Evolutionary conservation across 2,329 filamentous ascomycete species (phyloP).

Genomic region (Cladosporium sp.): DNA sequence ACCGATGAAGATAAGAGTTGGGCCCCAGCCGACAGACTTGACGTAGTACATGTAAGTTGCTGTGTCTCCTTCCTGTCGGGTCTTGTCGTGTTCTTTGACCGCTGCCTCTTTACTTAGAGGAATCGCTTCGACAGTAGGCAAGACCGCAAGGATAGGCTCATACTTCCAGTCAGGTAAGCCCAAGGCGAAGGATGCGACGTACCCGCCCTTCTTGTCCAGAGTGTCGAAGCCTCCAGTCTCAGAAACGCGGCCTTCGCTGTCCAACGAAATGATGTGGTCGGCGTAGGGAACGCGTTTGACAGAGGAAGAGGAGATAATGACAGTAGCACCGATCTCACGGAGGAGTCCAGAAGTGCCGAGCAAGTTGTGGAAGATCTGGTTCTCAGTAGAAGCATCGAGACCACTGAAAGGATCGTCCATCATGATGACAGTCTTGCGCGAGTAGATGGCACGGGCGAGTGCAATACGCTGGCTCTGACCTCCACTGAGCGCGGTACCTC

Average conservation of each 20-base stretch:
- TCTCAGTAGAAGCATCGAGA: slow-evolving; percentile 52
- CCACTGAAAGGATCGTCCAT: slow-evolving; percentile 56
- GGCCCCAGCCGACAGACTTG: slow-evolving; percentile 16
- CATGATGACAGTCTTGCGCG: slow-evolving; percentile 49
- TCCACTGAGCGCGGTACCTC: slow-evolving; percentile 53
- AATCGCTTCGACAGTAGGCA: not conserved
- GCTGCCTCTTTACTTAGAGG: slow-evolving; percentile 20
- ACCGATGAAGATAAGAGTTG: slow-evolving; percentile 14
- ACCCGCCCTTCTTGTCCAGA: slow-evolving; percentile 21
- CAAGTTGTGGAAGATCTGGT: slow-evolving; percentile 49
- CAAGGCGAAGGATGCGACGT: slow-evolving; percentile 15
- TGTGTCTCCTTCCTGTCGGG: slow-evolving; percentile 44
- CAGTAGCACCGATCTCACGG: slow-evolving; percentile 40
- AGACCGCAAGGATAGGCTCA: not conserved
- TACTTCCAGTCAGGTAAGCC: slow-evolving; percentile 11
- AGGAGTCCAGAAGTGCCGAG: slow-evolving; percentile 50
- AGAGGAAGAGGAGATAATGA: slow-evolving; percentile 43
- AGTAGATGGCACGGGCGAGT: slow-evolving; percentile 55
- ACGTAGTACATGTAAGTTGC: slow-evolving; percentile 35
- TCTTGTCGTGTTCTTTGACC: slow-evolving; percentile 41
- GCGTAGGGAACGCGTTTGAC: slow-evolving; percentile 35
- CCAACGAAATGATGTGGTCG: slow-evolving; percentile 45
- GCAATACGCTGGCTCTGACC: slow-evolving; percentile 52
- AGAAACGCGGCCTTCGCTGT: slow-evolving; percentile 29
- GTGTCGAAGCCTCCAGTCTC: slow-evolving; percentile 41